Evolutionary conservation across 202 grass and related monocot species (phyloP).

Genomic region (Panicum virgatum): DNA sequence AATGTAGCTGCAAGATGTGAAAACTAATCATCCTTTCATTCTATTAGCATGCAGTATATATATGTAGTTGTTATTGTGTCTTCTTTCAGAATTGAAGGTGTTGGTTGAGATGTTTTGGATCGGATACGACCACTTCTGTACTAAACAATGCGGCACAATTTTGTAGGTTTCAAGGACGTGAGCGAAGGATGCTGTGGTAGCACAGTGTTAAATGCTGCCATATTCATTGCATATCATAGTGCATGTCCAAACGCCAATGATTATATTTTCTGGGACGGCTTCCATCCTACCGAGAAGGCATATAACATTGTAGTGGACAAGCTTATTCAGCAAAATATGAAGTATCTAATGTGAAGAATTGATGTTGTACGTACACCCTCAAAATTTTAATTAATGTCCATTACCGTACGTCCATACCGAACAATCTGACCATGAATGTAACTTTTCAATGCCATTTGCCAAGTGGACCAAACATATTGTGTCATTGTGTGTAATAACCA

Average conservation of each 20-base stretch:
- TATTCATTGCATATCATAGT: constrained; percentile 43
- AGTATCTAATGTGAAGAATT: constrained; percentile 34
- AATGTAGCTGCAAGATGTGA: neutral
- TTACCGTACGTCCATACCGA: too few species aligned
- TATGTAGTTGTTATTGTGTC: neutral
- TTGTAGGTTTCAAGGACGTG: constrained; percentile 56
- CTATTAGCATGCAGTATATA: neutral
- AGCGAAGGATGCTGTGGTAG: constrained; percentile 67
- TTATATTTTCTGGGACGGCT: constrained; percentile 80
- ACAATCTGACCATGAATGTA: too few species aligned
- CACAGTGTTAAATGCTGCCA: constrained; percentile 45
- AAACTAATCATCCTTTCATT: neutral
- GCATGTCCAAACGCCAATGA: constrained; percentile 49
- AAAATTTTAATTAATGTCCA: too few species aligned
- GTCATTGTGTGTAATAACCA: too few species aligned
- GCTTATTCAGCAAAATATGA: constrained; percentile 37
- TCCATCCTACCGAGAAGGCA: constrained; percentile 63
- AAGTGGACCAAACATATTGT: too few species aligned
- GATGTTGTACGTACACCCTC: neutral
- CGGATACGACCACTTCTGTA: neutral
- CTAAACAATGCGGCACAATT: neutral
- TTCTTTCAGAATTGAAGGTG: neutral
- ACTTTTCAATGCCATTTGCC: too few species aligned
- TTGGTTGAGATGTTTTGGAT: neutral
- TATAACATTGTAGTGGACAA: constrained; percentile 55